Evolutionary conservation across 495 filamentous ascomycete species (phyloP), one percentile per base, ranked within the genome.

Genomic region (Xylaria venustula): DNA sequence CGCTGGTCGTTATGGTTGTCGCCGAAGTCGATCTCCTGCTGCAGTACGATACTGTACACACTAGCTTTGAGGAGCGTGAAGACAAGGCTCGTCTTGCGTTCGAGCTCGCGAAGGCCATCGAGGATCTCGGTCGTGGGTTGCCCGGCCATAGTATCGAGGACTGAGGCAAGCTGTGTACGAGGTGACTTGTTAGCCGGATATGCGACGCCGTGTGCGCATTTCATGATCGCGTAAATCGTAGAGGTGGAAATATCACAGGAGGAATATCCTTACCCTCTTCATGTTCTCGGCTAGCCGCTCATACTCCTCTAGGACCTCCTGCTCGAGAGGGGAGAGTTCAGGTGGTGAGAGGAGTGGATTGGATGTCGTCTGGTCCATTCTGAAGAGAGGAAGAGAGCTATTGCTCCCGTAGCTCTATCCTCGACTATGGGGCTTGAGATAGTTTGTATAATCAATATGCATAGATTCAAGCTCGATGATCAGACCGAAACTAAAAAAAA

Each of bases 21-120:
- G 58, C 87, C 85, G 68, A 78, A 81, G 62, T 81, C 86, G 58
- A 95, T 94, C 84, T 97, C 89, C 80, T 97, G 92, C 82, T 98
- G 92, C 78, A 98, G 73, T 65, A 98, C 92, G 79, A 98, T 97
- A 71, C 89, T 94, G 74, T 98, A 98, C 50, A 98, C 94, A 75
- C 93, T 97, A 32, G 94, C 93, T 79, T 98, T 98, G 70, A 98
- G 81, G 71, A 97, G 70, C 60, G 94, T 98, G 74, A 93, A 96
- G 32, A 97, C 94, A 40, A 95, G 79, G 46, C 90, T 90, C 23
- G 92, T 97, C 82, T 98, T 97, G 64, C 94, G 82, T 78, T 98
- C 94, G 52, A 98, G 81, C 34, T 90, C 84, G 47, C 94, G 79
- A 61, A 98, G 76, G n/a, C 88, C 86, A 71, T 98, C 93, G 32